These are phyloP conservation scores for Lipomyces mesembrius DNA, from an alignment of 805 yeast species.

Conservation along the genomic window DNA sequence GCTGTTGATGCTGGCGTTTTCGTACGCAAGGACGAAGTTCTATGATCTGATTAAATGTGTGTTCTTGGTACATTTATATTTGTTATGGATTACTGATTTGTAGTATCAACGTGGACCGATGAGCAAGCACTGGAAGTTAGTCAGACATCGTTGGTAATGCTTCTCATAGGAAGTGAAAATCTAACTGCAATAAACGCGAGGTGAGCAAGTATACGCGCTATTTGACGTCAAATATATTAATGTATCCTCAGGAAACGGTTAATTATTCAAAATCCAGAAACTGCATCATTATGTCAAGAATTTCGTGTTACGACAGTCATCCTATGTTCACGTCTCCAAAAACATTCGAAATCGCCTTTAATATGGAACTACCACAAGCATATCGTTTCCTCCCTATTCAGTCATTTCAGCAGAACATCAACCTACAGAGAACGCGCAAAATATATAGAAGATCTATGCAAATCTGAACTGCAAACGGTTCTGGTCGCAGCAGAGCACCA, in stretches of 20 bases:
- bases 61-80: neutral
- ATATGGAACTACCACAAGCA: conserved; percentile 48
- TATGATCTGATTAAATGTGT: conserved; percentile 20
- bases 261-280: neutral
- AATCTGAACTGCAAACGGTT: conserved; percentile 41
- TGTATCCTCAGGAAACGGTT: conserved; percentile 15
- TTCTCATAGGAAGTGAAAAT: conserved; percentile 33
- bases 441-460: conserved; percentile 23
- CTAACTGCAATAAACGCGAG: conserved; percentile 33
- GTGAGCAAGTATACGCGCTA: conserved; percentile 6
- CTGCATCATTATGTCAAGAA: conserved; percentile 20
- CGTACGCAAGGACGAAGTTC: conserved; percentile 20
- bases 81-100: neutral
- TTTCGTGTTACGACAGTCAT: conserved; percentile 23
- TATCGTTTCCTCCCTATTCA: conserved; percentile 2
- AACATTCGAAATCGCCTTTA: conserved; percentile 49
- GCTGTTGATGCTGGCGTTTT: conserved; percentile 24
- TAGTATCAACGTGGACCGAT: conserved; percentile 25
- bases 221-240: neutral
- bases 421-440: conserved; percentile 5
- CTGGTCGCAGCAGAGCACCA: conserved; percentile 49
- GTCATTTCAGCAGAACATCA: neutral
- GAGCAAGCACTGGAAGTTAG: conserved; percentile 26
- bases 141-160: conserved; percentile 19
- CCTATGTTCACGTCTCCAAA: conserved; percentile 44